Conservation (phyloP, 2,329 filamentous ascomycete genomes). For the Cryoendolithus antarcticus region DNA sequence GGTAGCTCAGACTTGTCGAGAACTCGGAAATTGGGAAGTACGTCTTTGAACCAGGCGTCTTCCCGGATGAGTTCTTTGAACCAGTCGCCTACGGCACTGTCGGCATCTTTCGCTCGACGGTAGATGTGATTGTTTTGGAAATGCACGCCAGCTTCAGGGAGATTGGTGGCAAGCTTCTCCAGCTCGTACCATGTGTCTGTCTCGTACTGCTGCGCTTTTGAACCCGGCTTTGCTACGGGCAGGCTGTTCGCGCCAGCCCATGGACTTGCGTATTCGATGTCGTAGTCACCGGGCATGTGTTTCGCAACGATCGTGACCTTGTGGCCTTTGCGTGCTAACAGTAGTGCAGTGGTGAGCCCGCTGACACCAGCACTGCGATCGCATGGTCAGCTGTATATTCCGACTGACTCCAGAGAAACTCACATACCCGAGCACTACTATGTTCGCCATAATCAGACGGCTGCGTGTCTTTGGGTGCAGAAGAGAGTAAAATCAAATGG, state of each 20-base stretch:
- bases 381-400: no score
- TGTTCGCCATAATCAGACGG: no score
- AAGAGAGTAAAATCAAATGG: no score
- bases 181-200: constrained; percentile 34
- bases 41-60: constrained; percentile 60
- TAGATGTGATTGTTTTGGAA: constrained; percentile 51
- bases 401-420: no score
- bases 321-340: constrained; percentile 44
- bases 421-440: constrained; percentile 38
- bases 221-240: constrained; percentile 34
- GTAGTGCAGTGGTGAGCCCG: constrained; percentile 52
- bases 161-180: constrained; percentile 37
- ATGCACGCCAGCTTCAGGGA: constrained; percentile 69
- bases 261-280: constrained; percentile 79
- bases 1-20: constrained; percentile 35
- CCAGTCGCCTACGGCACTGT: constrained; percentile 41
- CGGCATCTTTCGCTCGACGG: constrained; percentile 50
- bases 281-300: constrained; percentile 88
- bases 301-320: constrained; percentile 64
- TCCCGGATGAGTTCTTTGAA: constrained; percentile 53
- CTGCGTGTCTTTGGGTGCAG: no score
- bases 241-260: constrained; percentile 77
- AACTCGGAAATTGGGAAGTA: constrained; percentile 49
- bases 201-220: constrained; percentile 26
- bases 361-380: constrained; percentile 55